Percentiles rank a stretch among this genome's conserved stretches.
These are phyloP conservation scores for Brasenia schreberi DNA, from an alignment of 164 flowering plant species.

Conservation along the genomic window DNA sequence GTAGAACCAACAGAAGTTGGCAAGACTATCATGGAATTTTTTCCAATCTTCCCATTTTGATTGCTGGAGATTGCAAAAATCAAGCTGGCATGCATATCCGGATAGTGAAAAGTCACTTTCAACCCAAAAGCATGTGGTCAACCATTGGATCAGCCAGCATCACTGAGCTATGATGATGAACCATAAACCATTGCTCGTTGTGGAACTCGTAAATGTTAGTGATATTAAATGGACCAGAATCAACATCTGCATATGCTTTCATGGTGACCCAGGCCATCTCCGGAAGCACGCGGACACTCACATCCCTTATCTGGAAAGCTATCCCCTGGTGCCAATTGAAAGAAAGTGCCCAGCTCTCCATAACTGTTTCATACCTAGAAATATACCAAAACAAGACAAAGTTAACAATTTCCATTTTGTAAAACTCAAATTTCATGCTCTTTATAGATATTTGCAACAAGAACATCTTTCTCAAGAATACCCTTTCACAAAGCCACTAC, in stretches of 20 bases:
- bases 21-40: not conserved
- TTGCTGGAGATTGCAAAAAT: not conserved
- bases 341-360: slow-evolving; percentile 64
- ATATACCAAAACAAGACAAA: not conserved
- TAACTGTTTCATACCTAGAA: slow-evolving; percentile 61
- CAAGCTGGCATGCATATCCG: not conserved
- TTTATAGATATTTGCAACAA: not conserved
- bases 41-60: not conserved
- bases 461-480: too few relatives aligned
- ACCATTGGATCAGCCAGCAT: slow-evolving; percentile 37
- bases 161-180: slow-evolving; percentile 85
- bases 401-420: too few relatives aligned
- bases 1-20: not conserved
- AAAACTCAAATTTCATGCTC: not conserved
- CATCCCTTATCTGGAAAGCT: slow-evolving; percentile 67
- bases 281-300: slow-evolving; percentile 54
- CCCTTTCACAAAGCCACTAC: too few relatives aligned
- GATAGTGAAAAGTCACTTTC: not conserved
- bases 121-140: slow-evolving; percentile 31
- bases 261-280: slow-evolving; percentile 97
- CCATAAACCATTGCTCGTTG: slow-evolving; percentile 74
- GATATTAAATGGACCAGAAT: slow-evolving; percentile 44
- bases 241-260: slow-evolving; percentile 57
- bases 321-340: slow-evolving; percentile 58
- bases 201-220: slow-evolving; percentile 82